These are phyloP conservation scores for Knoxdaviesia proteae DNA, from an alignment of 2,329 filamentous ascomycete genomes.

Conservation along the genomic window DNA sequence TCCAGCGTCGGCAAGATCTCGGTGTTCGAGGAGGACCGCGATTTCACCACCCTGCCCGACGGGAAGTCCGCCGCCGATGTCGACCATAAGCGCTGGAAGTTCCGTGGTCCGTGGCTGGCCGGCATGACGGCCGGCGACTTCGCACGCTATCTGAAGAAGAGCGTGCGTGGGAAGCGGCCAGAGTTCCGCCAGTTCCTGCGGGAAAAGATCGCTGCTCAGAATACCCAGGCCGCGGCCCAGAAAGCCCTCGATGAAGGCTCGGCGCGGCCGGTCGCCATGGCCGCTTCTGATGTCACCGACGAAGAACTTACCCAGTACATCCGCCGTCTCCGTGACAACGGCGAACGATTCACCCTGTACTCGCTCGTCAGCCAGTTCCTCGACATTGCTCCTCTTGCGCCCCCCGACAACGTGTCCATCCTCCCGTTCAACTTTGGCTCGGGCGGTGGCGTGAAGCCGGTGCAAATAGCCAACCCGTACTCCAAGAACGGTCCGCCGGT, in stretches of 20 bases:
- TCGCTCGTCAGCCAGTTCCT: constrained; percentile 36
- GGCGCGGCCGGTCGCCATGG: constrained; percentile 11
- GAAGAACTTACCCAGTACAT: constrained; percentile 29
- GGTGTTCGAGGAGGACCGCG: constrained; percentile 37
- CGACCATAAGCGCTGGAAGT: constrained; percentile 40
- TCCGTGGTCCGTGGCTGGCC: constrained; percentile 44
- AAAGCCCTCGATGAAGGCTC: constrained; percentile 18
- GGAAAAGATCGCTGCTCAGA: constrained; percentile 22
- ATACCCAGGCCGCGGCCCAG: constrained; percentile 16
- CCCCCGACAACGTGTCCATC: constrained; percentile 11
- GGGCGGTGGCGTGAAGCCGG: constrained; percentile 6
- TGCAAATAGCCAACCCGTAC: constrained; percentile 18
- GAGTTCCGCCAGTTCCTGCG: constrained; percentile 35
- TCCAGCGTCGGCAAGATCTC: constrained; percentile 4
- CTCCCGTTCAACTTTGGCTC: constrained; percentile 8
- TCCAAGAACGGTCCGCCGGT: constrained; percentile 32
- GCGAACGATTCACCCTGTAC: constrained; percentile 27
- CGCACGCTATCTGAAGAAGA: constrained; percentile 28
- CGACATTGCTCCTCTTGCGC: constrained; percentile 34
- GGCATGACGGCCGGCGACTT: constrained; percentile 41
- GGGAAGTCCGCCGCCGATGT: constrained; percentile 12
- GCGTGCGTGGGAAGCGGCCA: constrained; percentile 28
- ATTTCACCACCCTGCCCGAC: constrained; percentile 24
- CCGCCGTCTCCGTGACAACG: constrained; percentile 23
- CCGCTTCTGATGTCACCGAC: constrained; percentile 22